A percentile compares a stretch with the other conserved stretches of the same genome.
Evolutionary conservation across 2,329 filamentous ascomycete genomes (phyloP).

Genomic region (Pyricularia grisea): DNA sequence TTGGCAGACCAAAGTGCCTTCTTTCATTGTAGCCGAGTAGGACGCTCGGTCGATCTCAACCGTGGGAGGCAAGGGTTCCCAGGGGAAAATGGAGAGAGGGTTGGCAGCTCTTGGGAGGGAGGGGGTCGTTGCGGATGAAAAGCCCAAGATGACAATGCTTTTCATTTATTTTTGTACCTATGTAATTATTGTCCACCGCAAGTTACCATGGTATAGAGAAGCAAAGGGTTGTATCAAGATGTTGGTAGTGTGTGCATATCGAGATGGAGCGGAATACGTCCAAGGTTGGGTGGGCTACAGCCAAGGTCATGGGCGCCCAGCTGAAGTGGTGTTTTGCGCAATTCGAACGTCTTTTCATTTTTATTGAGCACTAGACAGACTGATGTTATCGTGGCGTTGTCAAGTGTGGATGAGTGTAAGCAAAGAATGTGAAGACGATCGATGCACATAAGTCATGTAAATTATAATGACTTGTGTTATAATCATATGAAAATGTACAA

Average conservation of each 20-base stretch:
- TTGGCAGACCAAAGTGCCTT: background rate
- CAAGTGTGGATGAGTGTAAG: too few species aligned
- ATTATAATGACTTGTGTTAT: too few species aligned
- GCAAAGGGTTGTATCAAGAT: background rate
- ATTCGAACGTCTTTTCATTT: too few species aligned
- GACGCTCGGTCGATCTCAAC: background rate
- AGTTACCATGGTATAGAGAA: background rate
- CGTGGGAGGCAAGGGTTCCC: background rate
- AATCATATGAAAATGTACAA: background rate
- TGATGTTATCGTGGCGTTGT: too few species aligned
- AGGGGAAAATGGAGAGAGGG: background rate
- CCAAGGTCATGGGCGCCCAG: background rate
- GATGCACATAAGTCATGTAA: background rate
- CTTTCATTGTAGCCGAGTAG: background rate
- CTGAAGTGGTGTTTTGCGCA: background rate
- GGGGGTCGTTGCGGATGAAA: background rate
- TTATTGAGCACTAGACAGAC: too few species aligned
- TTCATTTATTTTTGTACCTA: too few species aligned
- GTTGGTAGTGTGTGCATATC: background rate
- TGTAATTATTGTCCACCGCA: background rate
- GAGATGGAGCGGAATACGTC: background rate
- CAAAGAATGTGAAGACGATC: too few species aligned
- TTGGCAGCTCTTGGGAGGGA: background rate
- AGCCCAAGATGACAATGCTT: too few species aligned
- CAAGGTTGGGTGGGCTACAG: background rate